Conservation (phyloP, 2,329 filamentous ascomycete species). For the Colletotrichum sansevieriae region DNA sequence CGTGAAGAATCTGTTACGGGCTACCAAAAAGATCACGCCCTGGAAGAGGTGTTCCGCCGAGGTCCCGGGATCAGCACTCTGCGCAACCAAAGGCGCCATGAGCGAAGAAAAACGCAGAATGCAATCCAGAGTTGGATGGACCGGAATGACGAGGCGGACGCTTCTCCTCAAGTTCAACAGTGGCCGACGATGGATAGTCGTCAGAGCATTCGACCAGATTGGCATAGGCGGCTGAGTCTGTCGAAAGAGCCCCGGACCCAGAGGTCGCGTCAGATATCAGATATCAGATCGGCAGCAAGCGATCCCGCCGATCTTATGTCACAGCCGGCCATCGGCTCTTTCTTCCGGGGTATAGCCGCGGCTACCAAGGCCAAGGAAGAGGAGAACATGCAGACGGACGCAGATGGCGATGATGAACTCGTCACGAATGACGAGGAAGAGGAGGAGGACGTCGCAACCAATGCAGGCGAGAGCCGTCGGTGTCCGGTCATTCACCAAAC, state of each 20-base stretch:
- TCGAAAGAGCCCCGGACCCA: slow-evolving; percentile 60
- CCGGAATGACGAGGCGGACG: slow-evolving; percentile 67
- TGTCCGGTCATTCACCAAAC: slow-evolving; percentile 40
- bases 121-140: slow-evolving; percentile 95
- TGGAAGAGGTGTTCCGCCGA: slow-evolving; percentile 90
- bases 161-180: slow-evolving; percentile 58
- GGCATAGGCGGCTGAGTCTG: slow-evolving; percentile 66
- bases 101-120: slow-evolving; percentile 80
- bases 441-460: slow-evolving; percentile 63
- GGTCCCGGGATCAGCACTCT: slow-evolving; percentile 75
- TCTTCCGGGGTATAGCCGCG: slow-evolving; percentile 38
- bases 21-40: slow-evolving; percentile 87
- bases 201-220: slow-evolving; percentile 55
- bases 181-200: slow-evolving; percentile 64
- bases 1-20: slow-evolving; percentile 90
- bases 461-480: slow-evolving; percentile 53
- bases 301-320: slow-evolving; percentile 75
- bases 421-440: slow-evolving; percentile 83
- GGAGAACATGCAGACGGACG: slow-evolving; percentile 78
- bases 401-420: slow-evolving; percentile 91
- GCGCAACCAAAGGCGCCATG: slow-evolving; percentile 70
- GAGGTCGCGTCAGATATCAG: slow-evolving; percentile 64
- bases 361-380: slow-evolving; percentile 47
- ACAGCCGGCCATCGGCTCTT: slow-evolving; percentile 37
- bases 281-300: slow-evolving; percentile 71